A percentile compares a stretch with the other conserved stretches of the same genome.
These are phyloP conservation scores for Candida maesae DNA, from an alignment of 805 yeast species.

Conservation along the genomic window DNA sequence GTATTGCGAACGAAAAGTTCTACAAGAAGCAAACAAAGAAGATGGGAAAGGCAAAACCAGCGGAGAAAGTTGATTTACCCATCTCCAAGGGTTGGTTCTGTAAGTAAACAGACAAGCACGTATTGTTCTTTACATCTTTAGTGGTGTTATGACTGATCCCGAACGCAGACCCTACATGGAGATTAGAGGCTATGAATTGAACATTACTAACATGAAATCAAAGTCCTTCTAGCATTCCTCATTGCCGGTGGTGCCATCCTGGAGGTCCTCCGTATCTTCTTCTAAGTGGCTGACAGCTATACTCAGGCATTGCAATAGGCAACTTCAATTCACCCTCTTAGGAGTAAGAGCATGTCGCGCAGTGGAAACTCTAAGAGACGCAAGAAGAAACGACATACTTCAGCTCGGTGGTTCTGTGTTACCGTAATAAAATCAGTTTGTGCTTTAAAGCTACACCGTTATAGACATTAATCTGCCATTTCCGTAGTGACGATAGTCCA, in stretches of 20 bases:
- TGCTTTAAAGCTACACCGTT: too few species aligned
- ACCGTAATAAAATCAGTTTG: too few species aligned
- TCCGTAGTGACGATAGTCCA: background rate
- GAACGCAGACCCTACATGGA: too few species aligned
- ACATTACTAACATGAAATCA: slow-evolving; percentile 16
- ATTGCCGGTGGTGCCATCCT: slow-evolving; percentile 80
- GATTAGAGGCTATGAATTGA: too few species aligned
- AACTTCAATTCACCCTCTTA: too few species aligned
- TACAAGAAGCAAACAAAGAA: slow-evolving; percentile 68
- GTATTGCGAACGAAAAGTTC: slow-evolving; percentile 81
- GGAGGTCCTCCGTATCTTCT: slow-evolving; percentile 56
- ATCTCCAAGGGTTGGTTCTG: slow-evolving; percentile 64
- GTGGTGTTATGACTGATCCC: too few species aligned
- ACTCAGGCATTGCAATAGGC: too few species aligned
- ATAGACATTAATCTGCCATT: background rate
- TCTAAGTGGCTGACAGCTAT: slow-evolving; percentile 31
- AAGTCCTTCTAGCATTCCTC: slow-evolving; percentile 53
- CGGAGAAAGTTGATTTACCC: slow-evolving; percentile 42
- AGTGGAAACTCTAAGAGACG: too few species aligned
- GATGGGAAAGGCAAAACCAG: slow-evolving; percentile 66
- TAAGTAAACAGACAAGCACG: slow-evolving; percentile 29
- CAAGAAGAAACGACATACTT: too few species aligned
- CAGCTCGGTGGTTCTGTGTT: too few species aligned
- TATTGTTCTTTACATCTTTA: too few species aligned
- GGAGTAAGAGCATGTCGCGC: too few species aligned